Conservation (phyloP, 1,139 yeast species). For the Scheffersomyces parashehatae region DNA sequence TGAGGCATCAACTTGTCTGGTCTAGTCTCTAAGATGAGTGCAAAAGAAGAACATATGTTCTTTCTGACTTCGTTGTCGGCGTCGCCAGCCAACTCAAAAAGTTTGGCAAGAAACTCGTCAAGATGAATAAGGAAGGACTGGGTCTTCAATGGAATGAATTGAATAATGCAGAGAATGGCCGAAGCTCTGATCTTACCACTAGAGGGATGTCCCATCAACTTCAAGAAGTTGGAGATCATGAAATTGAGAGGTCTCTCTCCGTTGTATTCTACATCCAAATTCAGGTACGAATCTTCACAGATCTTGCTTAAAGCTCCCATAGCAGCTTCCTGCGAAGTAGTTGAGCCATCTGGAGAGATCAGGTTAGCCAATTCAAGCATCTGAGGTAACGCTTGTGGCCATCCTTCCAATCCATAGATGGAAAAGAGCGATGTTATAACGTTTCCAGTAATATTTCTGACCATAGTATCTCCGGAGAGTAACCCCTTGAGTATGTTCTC, state of each 20-base stretch:
- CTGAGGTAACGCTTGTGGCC: conserved; percentile 76
- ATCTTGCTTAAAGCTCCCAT: conserved; percentile 81
- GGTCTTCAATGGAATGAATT: conserved; percentile 67
- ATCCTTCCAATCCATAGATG: conserved; percentile 64
- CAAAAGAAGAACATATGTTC: conserved; percentile 78
- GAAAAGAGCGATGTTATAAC: conserved; percentile 82
- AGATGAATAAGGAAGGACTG: conserved; percentile 64
- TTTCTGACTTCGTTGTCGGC: conserved; percentile 61
- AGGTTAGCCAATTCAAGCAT: conserved; percentile 55
- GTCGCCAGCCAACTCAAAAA: conserved; percentile 68
- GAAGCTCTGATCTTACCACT: conserved; percentile 58
- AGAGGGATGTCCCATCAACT: conserved; percentile 39
- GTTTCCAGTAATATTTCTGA: conserved; percentile 86
- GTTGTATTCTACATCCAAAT: conserved; percentile 60
- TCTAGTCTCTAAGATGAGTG: conserved; percentile 69
- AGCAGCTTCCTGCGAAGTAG: conserved; percentile 58
- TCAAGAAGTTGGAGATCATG: conserved; percentile 65
- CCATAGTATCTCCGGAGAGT: conserved; percentile 55
- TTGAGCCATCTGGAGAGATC: conserved; percentile 33
- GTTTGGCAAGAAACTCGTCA: conserved; percentile 62
- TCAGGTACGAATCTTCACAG: conserved; percentile 75
- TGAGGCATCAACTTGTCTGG: conserved; percentile 84
- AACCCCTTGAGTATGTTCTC: conserved; percentile 70
- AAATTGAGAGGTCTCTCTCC: conserved; percentile 70
- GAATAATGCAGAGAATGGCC: conserved; percentile 73